Conservation (phyloP, 306 rosid species). For the Quercus engelmannii region DNA sequence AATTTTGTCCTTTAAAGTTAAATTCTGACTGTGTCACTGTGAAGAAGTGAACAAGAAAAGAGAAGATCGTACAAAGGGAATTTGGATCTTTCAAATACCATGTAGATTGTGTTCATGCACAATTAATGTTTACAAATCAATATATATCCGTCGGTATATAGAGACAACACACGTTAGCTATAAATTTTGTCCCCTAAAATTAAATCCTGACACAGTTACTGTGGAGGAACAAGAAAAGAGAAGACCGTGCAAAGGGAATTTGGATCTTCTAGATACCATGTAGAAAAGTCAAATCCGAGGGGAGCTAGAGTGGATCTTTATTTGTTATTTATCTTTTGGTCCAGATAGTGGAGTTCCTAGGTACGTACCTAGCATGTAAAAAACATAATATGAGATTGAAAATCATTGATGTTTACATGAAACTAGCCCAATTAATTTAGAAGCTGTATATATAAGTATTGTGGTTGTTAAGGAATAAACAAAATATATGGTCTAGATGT, state of each 20-base stretch:
- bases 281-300: neutral
- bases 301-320: neutral
- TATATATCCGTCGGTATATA: too few species aligned
- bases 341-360: neutral
- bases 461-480: too few species aligned
- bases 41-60: neutral
- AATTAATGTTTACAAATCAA: too few species aligned
- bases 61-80: neutral
- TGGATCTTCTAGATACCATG: neutral
- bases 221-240: neutral
- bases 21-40: too few species aligned
- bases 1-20: too few species aligned
- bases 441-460: neutral
- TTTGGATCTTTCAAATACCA: neutral
- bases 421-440: neutral
- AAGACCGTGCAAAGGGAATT: neutral
- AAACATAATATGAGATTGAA: neutral
- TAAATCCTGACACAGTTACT: too few species aligned
- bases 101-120: too few species aligned
- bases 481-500: too few species aligned
- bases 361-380: neutral
- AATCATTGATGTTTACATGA: too few species aligned
- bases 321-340: neutral
- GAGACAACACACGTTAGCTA: too few species aligned
- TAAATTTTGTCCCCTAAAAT: too few species aligned